phyloP scores from a whole-genome alignment of 495 filamentous ascomycete genomes.

The Annulohypoxylon nitens region DNA sequence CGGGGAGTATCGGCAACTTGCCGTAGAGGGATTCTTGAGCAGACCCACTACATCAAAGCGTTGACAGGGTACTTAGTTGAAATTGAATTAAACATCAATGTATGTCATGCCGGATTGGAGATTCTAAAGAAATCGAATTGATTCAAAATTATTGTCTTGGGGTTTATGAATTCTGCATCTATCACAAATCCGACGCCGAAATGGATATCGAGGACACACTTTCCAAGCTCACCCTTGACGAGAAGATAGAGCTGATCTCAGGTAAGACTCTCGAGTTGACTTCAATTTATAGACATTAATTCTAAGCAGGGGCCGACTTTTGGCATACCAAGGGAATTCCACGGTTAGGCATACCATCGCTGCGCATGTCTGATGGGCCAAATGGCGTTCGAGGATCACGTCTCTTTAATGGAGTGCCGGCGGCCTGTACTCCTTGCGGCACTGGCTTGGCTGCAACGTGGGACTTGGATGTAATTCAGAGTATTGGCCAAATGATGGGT shows the following conservation, averaged over 20 bases:
- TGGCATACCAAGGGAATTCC: slow-evolving; percentile 4
- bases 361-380: slow-evolving; percentile 14
- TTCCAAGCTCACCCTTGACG: slow-evolving; percentile 14
- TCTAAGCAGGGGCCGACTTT: background rate
- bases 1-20: slow-evolving; percentile 14
- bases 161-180: background rate
- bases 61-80: background rate
- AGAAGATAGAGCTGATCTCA: slow-evolving; percentile 9
- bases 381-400: slow-evolving; percentile 16
- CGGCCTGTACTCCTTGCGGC: slow-evolving; percentile 4
- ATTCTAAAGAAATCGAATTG: background rate
- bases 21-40: background rate
- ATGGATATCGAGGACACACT: slow-evolving; percentile 14
- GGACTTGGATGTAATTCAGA: slow-evolving; percentile 4
- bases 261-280: background rate
- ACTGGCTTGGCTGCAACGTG: slow-evolving; percentile 9
- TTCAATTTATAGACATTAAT: background rate
- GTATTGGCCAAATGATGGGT: slow-evolving; percentile 14
- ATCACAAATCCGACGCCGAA: background rate
- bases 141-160: background rate
- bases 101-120: background rate
- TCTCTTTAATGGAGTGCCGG: slow-evolving; percentile 13
- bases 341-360: slow-evolving; percentile 6
- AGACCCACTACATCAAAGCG: slow-evolving; percentile 1
- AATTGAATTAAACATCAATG: background rate